phyloP scores from a whole-genome alignment of 352 stramenopile genomes.

The Phytophthora pluvialis region DNA sequence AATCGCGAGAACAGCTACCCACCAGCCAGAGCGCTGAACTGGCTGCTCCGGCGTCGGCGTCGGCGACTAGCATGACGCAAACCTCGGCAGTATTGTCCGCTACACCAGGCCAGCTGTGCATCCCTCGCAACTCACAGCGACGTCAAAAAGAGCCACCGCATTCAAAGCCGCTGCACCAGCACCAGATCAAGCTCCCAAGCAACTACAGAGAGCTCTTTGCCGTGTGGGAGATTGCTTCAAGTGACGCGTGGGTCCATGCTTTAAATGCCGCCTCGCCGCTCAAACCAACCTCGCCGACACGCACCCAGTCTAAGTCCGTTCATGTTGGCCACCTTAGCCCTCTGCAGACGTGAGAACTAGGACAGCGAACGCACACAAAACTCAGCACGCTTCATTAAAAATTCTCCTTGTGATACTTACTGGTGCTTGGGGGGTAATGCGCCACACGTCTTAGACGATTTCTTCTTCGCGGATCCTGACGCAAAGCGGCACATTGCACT shows the following conservation, averaged over 20 bases:
- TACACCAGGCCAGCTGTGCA: neutral
- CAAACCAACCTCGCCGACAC: neutral
- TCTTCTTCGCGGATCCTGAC: slow-evolving; percentile 51
- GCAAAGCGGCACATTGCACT: slow-evolving; percentile 55
- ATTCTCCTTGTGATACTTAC: slow-evolving; percentile 18
- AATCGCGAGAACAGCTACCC: neutral
- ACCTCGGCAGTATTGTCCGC: neutral
- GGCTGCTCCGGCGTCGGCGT: neutral
- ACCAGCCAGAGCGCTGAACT: neutral
- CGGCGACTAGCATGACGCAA: neutral
- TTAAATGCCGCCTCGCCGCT: neutral
- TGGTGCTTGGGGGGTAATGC: neutral
- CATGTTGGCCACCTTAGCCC: neutral
- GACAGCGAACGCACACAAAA: neutral
- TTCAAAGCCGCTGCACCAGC: neutral
- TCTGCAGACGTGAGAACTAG: slow-evolving; percentile 5
- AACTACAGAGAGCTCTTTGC: neutral
- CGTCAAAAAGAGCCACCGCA: neutral
- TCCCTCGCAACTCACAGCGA: neutral
- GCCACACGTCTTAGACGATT: slow-evolving; percentile 42
- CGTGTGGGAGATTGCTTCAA: slow-evolving; percentile 1
- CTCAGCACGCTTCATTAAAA: slow-evolving; percentile 15
- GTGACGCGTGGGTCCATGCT: neutral
- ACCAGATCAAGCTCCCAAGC: neutral
- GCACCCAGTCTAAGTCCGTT: slow-evolving; percentile 1